These are phyloP conservation scores for Chara braunii DNA, from an alignment of 139 green algal species.

Conservation along the genomic window DNA sequence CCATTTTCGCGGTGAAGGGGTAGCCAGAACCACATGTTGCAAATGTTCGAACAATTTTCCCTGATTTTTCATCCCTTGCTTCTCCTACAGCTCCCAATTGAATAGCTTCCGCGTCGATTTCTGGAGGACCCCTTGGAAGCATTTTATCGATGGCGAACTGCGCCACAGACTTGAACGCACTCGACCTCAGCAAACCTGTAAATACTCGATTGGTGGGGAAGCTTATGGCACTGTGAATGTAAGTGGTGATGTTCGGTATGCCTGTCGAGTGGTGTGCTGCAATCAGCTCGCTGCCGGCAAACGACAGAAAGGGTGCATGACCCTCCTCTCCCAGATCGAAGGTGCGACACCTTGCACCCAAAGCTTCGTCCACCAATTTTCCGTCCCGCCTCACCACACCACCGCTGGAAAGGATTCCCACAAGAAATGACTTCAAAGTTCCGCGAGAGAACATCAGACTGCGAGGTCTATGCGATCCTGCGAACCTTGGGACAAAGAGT, in stretches of 20 bases:
- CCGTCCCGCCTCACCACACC: conserved; percentile 15
- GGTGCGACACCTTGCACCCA: conserved; percentile 2
- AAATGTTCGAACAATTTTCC: too few species aligned
- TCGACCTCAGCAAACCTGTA: too few species aligned
- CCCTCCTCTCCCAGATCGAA: conserved; percentile 17
- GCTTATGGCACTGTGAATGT: conserved; percentile 22
- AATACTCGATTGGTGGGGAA: too few species aligned
- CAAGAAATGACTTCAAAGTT: conserved; percentile 7
- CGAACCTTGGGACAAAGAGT: too few species aligned
- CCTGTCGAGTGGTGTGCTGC: conserved; percentile 16
- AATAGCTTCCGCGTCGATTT: too few species aligned
- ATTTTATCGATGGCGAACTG: too few species aligned
- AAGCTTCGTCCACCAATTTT: conserved; percentile 1
- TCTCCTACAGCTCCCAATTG: too few species aligned
- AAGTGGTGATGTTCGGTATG: conserved; percentile 39
- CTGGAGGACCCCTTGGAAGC: too few species aligned
- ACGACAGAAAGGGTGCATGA: conserved; percentile 7
- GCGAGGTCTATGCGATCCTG: too few species aligned
- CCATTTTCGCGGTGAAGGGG: conserved; percentile 6
- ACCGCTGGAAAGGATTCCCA: conserved; percentile 28
- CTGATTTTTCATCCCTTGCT: too few species aligned
- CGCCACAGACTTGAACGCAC: too few species aligned
- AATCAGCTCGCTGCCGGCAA: conserved; percentile 18
- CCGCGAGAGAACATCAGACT: conserved; percentile 16
- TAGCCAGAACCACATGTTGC: conserved; percentile 4